phyloP scores from a whole-genome alignment of 202 grass and related monocot species.

The Eragrostis tef region DNA sequence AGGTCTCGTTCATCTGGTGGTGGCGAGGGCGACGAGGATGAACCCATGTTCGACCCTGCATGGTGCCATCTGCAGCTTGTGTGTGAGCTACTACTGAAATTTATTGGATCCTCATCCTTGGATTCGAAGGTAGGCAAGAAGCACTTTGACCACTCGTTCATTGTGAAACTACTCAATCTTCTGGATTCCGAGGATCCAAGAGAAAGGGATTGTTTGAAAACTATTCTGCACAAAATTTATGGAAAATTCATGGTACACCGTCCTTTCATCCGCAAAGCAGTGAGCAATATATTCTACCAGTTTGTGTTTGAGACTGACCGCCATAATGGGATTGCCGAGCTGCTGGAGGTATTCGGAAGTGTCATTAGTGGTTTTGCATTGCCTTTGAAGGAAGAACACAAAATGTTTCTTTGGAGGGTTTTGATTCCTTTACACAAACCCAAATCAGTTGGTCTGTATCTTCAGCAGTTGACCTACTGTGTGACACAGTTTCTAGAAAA shows the following conservation, averaged over 20 bases:
- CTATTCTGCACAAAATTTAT: slow-evolving; percentile 87
- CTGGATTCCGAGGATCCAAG: slow-evolving; percentile 93
- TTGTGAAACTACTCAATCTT: slow-evolving; percentile 74
- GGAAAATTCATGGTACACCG: slow-evolving; percentile 96
- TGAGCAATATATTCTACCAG: slow-evolving; percentile 93
- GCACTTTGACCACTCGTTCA: slow-evolving; percentile 93
- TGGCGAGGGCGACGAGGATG: slow-evolving; percentile 85
- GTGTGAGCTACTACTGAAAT: slow-evolving; percentile 89
- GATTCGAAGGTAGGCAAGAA: slow-evolving; percentile 94
- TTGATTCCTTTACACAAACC: slow-evolving; percentile 87
- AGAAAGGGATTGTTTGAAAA: slow-evolving; percentile 86
- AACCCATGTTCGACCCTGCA: slow-evolving; percentile 86
- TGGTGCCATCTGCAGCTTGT: slow-evolving; percentile 95
- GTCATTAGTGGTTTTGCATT: slow-evolving; percentile 90
- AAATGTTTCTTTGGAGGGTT: slow-evolving; percentile 82
- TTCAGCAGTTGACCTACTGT: slow-evolving; percentile 92
- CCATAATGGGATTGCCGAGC: slow-evolving; percentile 84
- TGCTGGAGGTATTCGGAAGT: slow-evolving; percentile 93
- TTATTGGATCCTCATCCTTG: slow-evolving; percentile 77
- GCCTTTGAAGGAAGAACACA: slow-evolving; percentile 94
- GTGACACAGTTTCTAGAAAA: slow-evolving; percentile 92
- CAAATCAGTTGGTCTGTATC: slow-evolving; percentile 76
- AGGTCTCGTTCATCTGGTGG: slow-evolving; percentile 60
- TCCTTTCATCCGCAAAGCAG: slow-evolving; percentile 83
- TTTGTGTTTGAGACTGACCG: slow-evolving; percentile 88